Evolutionary conservation across 345 rosid genomes (phyloP).

Genomic region (Eucalyptus urophylla): DNA sequence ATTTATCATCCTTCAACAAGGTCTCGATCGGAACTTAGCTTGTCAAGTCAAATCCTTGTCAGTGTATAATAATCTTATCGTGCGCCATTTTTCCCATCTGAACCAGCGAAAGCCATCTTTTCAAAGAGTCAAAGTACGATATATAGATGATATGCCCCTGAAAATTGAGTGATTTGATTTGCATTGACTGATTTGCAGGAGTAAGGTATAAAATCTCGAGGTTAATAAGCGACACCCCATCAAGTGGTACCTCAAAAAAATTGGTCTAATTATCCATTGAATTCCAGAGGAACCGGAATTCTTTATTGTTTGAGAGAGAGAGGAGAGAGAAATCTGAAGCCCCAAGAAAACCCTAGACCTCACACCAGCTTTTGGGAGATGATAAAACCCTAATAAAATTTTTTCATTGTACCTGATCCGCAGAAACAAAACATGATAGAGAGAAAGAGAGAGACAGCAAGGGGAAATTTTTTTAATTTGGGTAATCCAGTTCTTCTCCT

Average conservation of each 20-base stretch:
- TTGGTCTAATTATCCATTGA: background rate
- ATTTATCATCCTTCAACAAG: background rate
- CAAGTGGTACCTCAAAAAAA: background rate
- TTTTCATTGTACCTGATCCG: background rate
- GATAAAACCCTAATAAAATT: slow-evolving; percentile 10
- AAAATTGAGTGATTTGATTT: background rate
- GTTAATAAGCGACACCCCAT: background rate
- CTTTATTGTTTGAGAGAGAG: background rate
- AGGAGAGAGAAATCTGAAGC: background rate
- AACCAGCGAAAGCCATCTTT: background rate
- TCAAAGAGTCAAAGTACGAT: background rate
- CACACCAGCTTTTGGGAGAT: slow-evolving; percentile 11
- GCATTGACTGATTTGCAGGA: background rate
- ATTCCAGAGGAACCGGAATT: background rate
- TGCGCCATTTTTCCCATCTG: background rate
- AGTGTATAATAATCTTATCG: background rate
- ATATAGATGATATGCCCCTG: background rate
- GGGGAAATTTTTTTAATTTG: background rate
- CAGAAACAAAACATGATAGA: background rate
- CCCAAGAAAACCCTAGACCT: slow-evolving; percentile 18
- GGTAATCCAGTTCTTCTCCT: background rate
- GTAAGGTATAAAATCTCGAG: background rate
- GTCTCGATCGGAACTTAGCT: background rate
- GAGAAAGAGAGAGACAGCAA: background rate
- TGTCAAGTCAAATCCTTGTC: background rate